Conservation (phyloP, 129 eudicot genomes). For the Flaveria linearis region DNA sequence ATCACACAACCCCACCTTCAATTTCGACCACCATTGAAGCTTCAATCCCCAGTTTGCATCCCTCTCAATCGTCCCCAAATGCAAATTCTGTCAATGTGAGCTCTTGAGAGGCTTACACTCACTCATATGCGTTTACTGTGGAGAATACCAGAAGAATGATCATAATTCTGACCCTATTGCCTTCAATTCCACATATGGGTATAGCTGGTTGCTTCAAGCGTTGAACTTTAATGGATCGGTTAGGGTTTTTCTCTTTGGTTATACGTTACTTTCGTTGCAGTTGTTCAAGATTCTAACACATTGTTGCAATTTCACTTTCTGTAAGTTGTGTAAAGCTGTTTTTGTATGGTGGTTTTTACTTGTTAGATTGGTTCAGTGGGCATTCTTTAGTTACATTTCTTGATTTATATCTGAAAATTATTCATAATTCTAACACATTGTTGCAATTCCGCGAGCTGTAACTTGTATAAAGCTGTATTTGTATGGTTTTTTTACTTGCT, state of each 20-base stretch:
- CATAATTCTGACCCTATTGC: conserved; percentile 51
- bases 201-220: conserved; percentile 65
- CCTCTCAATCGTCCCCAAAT: conserved; percentile 48
- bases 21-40: conserved; percentile 47
- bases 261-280: conserved; percentile 1
- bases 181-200: conserved; percentile 58
- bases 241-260: conserved; percentile 15
- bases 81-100: conserved; percentile 59
- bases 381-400: not conserved
- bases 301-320: not conserved
- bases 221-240: conserved; percentile 82
- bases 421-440: no score
- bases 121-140: conserved; percentile 74
- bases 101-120: conserved; percentile 70
- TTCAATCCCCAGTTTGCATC: conserved; percentile 46
- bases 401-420: no score
- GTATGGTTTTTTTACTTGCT: no score
- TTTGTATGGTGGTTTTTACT: not conserved
- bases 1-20: conserved; percentile 48
- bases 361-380: not conserved
- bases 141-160: conserved; percentile 43
- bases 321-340: no score
- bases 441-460: no score
- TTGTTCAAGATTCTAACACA: not conserved
- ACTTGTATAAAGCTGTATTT: no score